Evolutionary conservation across 2,329 filamentous ascomycete species (phyloP), one percentile per base, ranked within the genome.

Genomic region (Colletotrichum horii): DNA sequence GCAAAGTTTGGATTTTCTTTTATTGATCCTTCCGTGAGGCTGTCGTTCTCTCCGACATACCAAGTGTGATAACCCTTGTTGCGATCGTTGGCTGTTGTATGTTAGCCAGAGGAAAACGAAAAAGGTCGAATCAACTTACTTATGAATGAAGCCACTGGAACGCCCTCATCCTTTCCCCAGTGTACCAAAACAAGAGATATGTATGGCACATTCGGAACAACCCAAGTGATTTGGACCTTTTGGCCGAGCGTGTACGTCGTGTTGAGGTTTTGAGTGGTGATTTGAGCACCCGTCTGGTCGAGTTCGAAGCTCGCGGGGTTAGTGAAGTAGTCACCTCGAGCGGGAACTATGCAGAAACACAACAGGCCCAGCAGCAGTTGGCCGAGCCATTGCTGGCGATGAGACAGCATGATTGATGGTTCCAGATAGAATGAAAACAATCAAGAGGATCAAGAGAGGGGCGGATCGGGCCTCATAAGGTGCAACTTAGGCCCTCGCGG

Each of bases 341-440:
- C 16, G 6, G 71, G 32, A 12, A 15, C 15, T 52, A 15, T 60
- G 7, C 28, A 36, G 56, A 68, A 56, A 22, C 64, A 66, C 6
- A 52, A 14, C 2, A 70, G 38, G n/a, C 64, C 14, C 8, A 76
- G 16, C 6, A 72, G 38, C 30, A 16, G 22, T 22, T 19, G 60
- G 28, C 71, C 14, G 88, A 91, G 77, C 88, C 88, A 77, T 91
- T 90, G 78, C 88, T 90, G 0, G 88, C 88, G 2, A 89, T 34
- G 60, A n/a, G 9, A 66, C 6, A 26, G 28, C 67, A 74, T 71
- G 4, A 16, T 30, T 43, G 14, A 34, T 32, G 30, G 30, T 14
- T 16, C 7, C 24, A 19, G n/a, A 3, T 12, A 64, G 22, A n/a
- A 5, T 8, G 19, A 11, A 55, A 28, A 38, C 16, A 1, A 19